These are phyloP conservation scores for Picea engelmannii DNA, from an alignment of 83 land plant genomes.

Conservation along the genomic window DNA sequence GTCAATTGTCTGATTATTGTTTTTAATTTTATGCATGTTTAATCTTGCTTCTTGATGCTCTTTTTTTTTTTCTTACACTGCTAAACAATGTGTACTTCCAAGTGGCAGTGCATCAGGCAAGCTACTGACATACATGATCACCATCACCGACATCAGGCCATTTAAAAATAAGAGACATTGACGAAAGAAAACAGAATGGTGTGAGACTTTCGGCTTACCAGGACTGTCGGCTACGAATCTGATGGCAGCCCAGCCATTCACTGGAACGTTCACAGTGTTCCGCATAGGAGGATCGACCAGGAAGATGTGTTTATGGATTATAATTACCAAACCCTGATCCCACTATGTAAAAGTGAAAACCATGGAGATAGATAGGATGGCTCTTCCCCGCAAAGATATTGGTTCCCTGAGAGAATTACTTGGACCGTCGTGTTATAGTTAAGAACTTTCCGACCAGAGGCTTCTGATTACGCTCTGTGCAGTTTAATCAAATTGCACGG, in stretches of 20 bases:
- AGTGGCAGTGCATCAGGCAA: no score
- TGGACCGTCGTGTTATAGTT: conserved; percentile 27
- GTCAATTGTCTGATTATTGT: no score
- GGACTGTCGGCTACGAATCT: conserved; percentile 23
- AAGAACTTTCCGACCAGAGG: conserved; percentile 19
- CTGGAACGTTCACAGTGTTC: conserved; percentile 33
- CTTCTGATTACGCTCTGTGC: conserved; percentile 1
- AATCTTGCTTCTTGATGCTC: no score
- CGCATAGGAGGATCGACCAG: conserved; percentile 38
- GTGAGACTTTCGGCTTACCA: neutral
- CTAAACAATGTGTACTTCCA: no score
- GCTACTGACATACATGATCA: no score
- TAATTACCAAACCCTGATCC: conserved; percentile 41
- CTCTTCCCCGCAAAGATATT: conserved; percentile 22
- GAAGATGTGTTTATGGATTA: conserved; percentile 7
- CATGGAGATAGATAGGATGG: conserved; percentile 59
- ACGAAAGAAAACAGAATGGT: no score
- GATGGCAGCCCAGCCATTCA: conserved; percentile 41
- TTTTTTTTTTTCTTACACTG: no score
- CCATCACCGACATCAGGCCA: no score
- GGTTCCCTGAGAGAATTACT: conserved; percentile 40
- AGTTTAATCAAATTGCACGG: conserved; percentile 15
- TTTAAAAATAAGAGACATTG: no score
- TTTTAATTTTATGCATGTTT: no score
- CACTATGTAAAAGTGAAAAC: conserved; percentile 35